Percentiles rank a stretch among this genome's conserved stretches.
Conservation (phyloP, 306 rosid species). For the Argentina anserina region DNA sequence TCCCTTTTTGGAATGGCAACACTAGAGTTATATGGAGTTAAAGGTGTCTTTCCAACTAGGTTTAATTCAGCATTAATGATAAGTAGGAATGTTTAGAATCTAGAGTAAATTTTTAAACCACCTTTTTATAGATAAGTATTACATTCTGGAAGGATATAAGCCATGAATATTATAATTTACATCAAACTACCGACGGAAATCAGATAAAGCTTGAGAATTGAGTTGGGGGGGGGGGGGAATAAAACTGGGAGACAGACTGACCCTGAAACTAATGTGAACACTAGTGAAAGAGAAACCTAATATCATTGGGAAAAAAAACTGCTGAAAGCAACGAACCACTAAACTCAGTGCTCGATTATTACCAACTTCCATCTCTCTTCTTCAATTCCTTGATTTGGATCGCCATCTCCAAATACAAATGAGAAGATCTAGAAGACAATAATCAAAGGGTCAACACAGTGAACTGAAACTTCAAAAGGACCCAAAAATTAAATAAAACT, state of each 20-base stretch:
- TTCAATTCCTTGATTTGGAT: conserved; percentile 99
- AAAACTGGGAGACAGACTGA: neutral
- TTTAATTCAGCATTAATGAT: neutral
- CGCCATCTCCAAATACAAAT: conserved; percentile 97
- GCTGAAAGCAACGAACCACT: conserved; percentile 81
- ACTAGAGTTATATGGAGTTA: neutral
- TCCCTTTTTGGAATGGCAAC: neutral
- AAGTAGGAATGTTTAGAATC: neutral
- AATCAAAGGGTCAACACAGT: conserved; percentile 18
- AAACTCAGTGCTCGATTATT: conserved; percentile 82
- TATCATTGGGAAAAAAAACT: conserved; percentile 23
- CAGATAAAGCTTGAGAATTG: neutral
- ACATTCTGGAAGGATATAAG: neutral
- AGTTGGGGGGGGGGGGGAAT: neutral
- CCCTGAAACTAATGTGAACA: neutral
- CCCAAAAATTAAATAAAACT: conserved; percentile 14
- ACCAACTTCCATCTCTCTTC: conserved; percentile 99
- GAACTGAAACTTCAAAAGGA: conserved; percentile 10
- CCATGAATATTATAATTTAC: too few relatives aligned
- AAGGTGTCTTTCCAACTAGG: neutral
- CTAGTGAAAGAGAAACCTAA: conserved; percentile 7
- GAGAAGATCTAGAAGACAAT: conserved; percentile 70
- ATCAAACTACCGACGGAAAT: too few relatives aligned
- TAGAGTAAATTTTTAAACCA: neutral
- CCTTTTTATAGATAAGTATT: neutral